phyloP scores from a whole-genome alignment of 495 filamentous ascomycete genomes.

The Lasiosphaeris hirsuta region DNA sequence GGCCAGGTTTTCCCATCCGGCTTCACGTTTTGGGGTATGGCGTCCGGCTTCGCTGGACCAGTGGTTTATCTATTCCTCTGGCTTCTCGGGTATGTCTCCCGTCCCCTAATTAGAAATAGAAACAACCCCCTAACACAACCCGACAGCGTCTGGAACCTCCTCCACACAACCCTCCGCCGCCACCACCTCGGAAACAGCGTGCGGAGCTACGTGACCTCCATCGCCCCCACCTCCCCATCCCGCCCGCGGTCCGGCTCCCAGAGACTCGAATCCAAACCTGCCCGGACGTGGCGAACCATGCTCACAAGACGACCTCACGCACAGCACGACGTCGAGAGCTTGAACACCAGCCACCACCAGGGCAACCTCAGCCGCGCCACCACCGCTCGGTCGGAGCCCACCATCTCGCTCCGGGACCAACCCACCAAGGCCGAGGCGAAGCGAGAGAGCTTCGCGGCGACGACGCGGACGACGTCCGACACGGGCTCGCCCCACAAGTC shows the following conservation, averaged over 20 bases:
- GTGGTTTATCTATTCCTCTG: constrained; percentile 30
- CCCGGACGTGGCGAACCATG: no score
- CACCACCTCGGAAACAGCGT: constrained; percentile 15
- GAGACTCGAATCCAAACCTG: no score
- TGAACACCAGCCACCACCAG: no score
- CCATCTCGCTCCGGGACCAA: not conserved
- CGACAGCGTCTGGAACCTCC: constrained; percentile 25
- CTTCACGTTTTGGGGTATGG: constrained; percentile 25
- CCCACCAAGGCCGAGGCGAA: not conserved
- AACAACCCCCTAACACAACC: not conserved
- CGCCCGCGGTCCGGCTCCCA: not conserved
- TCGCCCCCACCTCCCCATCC: not conserved
- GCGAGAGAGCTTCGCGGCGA: not conserved
- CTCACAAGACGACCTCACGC: not conserved
- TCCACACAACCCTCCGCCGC: constrained; percentile 17
- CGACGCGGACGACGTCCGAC: not conserved
- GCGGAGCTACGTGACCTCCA: not conserved
- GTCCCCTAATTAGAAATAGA: not conserved
- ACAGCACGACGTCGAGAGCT: no score
- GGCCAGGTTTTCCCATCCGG: constrained; percentile 20
- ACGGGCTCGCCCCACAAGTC: not conserved
- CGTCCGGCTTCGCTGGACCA: constrained; percentile 12
- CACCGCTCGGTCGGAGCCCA: not conserved
- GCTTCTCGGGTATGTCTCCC: constrained; percentile 23
- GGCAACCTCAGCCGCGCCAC: not conserved